phyloP scores from a whole-genome alignment of 306 rosid species.

The Styphnolobium japonicum region DNA sequence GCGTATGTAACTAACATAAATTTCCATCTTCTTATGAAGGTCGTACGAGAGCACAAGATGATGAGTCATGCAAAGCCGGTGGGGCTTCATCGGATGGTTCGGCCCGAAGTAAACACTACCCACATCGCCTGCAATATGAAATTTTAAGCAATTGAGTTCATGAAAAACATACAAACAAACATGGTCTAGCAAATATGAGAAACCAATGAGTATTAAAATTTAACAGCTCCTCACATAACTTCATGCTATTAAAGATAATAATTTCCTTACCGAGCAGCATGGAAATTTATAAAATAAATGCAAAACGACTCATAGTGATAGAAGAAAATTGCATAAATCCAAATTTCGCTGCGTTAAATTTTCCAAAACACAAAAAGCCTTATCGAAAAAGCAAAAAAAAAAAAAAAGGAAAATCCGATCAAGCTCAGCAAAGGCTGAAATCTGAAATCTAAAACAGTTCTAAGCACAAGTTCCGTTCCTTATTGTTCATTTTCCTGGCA shows the following conservation, averaged over 20 bases:
- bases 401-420: too few species aligned
- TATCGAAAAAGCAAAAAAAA: background rate
- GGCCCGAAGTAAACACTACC: constrained; percentile 99
- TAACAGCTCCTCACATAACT: constrained; percentile 14
- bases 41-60: constrained; percentile 97
- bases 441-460: background rate
- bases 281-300: background rate
- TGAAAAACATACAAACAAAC: background rate
- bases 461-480: background rate
- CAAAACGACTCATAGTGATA: background rate
- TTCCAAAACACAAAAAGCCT: background rate
- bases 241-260: background rate
- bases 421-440: background rate
- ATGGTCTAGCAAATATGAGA: background rate
- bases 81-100: constrained; percentile 99
- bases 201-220: background rate
- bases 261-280: background rate
- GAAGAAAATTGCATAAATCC: background rate
- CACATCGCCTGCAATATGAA: constrained; percentile 79
- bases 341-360: background rate
- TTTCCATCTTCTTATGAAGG: constrained; percentile 96
- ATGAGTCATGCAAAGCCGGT: constrained; percentile 96
- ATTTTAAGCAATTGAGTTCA: background rate
- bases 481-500: background rate
- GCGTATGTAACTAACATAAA: constrained; percentile 64